Evolutionary conservation across 2,329 filamentous ascomycete species (phyloP), one percentile per base, ranked within the genome.

Genomic region (Talaromyces sp.): DNA sequence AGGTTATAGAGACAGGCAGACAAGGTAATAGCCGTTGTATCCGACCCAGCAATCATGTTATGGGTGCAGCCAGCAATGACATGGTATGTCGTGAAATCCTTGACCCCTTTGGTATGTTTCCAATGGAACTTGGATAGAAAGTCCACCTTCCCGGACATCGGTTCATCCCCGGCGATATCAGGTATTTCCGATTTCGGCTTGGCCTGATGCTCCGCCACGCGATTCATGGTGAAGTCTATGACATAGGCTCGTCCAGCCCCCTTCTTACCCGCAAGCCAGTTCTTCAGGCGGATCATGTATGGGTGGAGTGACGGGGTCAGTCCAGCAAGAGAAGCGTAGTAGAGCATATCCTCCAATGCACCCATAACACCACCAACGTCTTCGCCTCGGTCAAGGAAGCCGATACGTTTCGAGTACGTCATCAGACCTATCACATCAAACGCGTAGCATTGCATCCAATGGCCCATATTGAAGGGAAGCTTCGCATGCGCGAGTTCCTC

Each of bases 351-450:
- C n/a, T n/a, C n/a, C n/a, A n/a, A n/a, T 11, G n/a, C n/a, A 48
- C 45, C 10, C 45, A 48, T 48, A 48, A 48, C n/a, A 48, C 45
- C 10, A n/a, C 45, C 45, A 22, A 48, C n/a, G n/a, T 48, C 45
- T 10, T 48, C 45, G 0, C 73, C 74, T 16, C 70, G 50, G 48
- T 78, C 72, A 1, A 78, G 65, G 63, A 77, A 77, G 0, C 75
- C 75, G 14, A 76, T 68, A 4, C 71, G 69, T n/a, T 71, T 72
- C 10, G 72, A 73, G 64, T 75, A 76, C 1, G 76, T 78, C 24
- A 78, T 65, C 33, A 76, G 72, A 1, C 74, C 73, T 19, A 79
- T 76, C 0, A 77, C 75, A 66, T 78, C 76, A 54, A 77, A 77
- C 0, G 75, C 75, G 16, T 41, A 62, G 11, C 47, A 50, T 16